These are phyloP conservation scores for Globisporangium middletonii DNA, from an alignment of 352 stramenopile genomes.

Conservation along the genomic window DNA sequence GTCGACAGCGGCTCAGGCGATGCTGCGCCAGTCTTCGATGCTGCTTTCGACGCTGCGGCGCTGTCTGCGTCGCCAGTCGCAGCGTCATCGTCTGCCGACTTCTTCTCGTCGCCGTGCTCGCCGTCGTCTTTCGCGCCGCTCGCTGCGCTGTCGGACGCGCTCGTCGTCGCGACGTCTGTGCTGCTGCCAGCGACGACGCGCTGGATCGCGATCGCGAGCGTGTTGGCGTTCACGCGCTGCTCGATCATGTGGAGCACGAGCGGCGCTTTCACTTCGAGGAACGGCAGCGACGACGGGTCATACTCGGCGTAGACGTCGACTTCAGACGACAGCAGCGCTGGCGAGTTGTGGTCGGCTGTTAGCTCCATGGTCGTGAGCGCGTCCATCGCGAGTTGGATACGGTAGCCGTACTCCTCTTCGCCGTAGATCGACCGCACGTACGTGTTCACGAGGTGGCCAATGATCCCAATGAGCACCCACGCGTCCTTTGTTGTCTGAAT, in stretches of 20 bases:
- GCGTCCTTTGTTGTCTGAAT: slow-evolving; percentile 84
- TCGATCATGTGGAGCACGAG: slow-evolving; percentile 87
- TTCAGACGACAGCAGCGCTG: slow-evolving; percentile 60
- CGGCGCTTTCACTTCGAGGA: slow-evolving; percentile 78
- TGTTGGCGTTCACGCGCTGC: slow-evolving; percentile 67
- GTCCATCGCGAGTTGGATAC: slow-evolving; percentile 82
- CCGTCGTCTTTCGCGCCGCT: slow-evolving; percentile 18
- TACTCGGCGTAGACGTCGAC: slow-evolving; percentile 85
- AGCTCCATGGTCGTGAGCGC: slow-evolving; percentile 82
- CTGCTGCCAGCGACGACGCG: slow-evolving; percentile 55
- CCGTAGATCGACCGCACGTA: slow-evolving; percentile 77
- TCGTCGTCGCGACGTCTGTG: slow-evolving; percentile 12
- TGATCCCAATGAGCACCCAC: slow-evolving; percentile 78
- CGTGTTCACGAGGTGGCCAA: slow-evolving; percentile 76
- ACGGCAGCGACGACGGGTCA: slow-evolving; percentile 57
- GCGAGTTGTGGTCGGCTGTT: slow-evolving; percentile 53
- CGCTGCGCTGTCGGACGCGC: slow-evolving; percentile 22
- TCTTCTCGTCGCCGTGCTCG: slow-evolving; percentile 32
- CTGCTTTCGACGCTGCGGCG: neutral
- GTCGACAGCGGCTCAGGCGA: slow-evolving; percentile 62
- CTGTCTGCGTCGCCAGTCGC: slow-evolving; percentile 10
- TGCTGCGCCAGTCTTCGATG: slow-evolving; percentile 8
- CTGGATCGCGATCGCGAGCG: slow-evolving; percentile 72
- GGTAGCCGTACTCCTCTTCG: slow-evolving; percentile 82
- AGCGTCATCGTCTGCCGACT: slow-evolving; percentile 28